A percentile compares a stretch with the other conserved stretches of the same genome.
These are phyloP conservation scores for Marasmius fiardii DNA, from an alignment of 1,284 basidiomycete species.

Conservation along the genomic window DNA sequence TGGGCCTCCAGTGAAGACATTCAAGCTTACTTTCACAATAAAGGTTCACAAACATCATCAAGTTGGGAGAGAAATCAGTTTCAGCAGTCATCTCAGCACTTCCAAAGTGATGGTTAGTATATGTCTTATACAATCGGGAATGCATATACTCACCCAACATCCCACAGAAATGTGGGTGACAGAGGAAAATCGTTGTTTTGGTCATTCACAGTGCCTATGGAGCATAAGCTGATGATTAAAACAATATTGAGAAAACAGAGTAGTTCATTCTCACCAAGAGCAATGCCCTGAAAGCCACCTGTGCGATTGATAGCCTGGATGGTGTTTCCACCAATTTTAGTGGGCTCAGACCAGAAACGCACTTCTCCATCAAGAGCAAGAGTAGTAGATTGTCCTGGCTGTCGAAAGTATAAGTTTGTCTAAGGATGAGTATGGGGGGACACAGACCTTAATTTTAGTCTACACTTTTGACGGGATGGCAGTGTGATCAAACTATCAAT, in stretches of 20 bases:
- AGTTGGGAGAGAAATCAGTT: background rate
- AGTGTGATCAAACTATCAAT: background rate
- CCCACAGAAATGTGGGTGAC: background rate
- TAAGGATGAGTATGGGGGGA: background rate
- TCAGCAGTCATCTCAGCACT: background rate
- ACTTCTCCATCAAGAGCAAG: background rate
- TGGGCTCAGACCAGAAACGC: background rate
- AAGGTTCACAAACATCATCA: background rate
- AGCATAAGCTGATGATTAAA: background rate
- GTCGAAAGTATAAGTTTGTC: background rate
- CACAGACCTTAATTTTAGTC: background rate
- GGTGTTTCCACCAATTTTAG: background rate
- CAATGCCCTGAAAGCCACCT: background rate
- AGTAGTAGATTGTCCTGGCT: too few relatives aligned
- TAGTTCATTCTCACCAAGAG: background rate
- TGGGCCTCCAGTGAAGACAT: too few relatives aligned
- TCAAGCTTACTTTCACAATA: background rate
- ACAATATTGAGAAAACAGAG: background rate
- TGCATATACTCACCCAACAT: background rate
- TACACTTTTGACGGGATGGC: background rate
- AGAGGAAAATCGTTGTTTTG: background rate
- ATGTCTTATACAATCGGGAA: background rate
- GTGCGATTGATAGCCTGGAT: background rate
- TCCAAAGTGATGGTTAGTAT: background rate
- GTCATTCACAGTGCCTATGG: background rate